Evolutionary conservation across 768 basidiomycete genomes (phyloP).

Genomic region (Lactarius sanguifluus): DNA sequence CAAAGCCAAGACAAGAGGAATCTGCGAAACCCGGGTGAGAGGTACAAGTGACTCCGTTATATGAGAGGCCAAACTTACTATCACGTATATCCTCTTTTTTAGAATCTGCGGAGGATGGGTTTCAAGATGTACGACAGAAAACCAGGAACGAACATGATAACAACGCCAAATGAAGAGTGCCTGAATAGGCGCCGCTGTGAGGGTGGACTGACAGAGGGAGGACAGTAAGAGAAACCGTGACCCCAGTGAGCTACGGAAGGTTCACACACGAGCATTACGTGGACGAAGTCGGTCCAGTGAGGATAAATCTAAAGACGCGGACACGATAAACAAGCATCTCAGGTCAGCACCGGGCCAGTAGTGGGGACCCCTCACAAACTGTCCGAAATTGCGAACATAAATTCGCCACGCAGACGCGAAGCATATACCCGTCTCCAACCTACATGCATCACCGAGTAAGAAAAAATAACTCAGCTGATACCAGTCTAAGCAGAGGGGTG

Average conservation of each 20-base stretch:
- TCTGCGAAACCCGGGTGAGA: not conserved
- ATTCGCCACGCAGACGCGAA: conserved; percentile 18
- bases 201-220: conserved; percentile 2
- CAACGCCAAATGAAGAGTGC: conserved; percentile 22
- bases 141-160: conserved; percentile 14
- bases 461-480: not conserved
- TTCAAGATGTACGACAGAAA: not conserved
- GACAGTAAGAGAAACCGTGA: not conserved
- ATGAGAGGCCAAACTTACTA: conserved; percentile 7
- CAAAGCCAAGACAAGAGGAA: conserved; percentile 11
- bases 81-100: conserved; percentile 12
- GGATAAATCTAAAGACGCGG: not conserved
- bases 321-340: not conserved
- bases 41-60: not conserved
- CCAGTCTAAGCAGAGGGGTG: too few relatives aligned
- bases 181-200: conserved; percentile 16
- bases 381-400: conserved; percentile 15
- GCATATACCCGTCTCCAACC: conserved; percentile 13
- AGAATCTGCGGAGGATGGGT: conserved; percentile 10
- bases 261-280: conserved; percentile 17
- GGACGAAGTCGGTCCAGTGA: conserved; percentile 16
- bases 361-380: not conserved
- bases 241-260: not conserved
- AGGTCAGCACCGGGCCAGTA: not conserved
- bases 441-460: not conserved